Conservation (phyloP, 1,284 basidiomycete species). For the Wallemia ichthyophaga region DNA sequence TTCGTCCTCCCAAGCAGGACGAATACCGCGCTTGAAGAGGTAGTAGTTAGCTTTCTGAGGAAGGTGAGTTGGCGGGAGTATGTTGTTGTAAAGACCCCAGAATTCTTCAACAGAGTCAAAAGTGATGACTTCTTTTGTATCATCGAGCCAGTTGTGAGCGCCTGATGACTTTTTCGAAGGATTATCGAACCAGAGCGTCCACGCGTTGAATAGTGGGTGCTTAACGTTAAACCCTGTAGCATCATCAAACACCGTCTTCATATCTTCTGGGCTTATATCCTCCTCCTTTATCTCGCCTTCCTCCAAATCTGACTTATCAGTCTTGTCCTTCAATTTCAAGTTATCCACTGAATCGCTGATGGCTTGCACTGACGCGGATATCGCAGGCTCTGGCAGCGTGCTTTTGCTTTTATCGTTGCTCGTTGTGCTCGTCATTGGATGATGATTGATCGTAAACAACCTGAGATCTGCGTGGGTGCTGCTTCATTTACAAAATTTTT, state of each 20-base stretch:
- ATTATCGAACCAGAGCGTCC: slow-evolving; percentile 93
- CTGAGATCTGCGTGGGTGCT: slow-evolving; percentile 3
- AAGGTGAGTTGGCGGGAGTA: slow-evolving; percentile 76
- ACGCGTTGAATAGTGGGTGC: slow-evolving; percentile 75
- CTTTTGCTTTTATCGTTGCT: slow-evolving; percentile 5
- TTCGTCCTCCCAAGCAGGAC: slow-evolving; percentile 85
- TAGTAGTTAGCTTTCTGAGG: slow-evolving; percentile 96
- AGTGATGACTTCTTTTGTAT: slow-evolving; percentile 72
- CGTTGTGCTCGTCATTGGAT: slow-evolving; percentile 2
- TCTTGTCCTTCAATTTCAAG: slow-evolving; percentile 12
- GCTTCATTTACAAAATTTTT: slow-evolving; percentile 1
- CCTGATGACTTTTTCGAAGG: slow-evolving; percentile 45
- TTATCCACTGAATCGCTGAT: slow-evolving; percentile 9
- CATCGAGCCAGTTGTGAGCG: slow-evolving; percentile 80
- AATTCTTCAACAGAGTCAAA: slow-evolving; percentile 92
- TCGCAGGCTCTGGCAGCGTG: slow-evolving; percentile 5
- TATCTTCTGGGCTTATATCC: slow-evolving; percentile 42
- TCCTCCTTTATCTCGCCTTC: slow-evolving; percentile 12
- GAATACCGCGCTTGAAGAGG: slow-evolving; percentile 77
- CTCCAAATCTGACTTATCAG: slow-evolving; percentile 6
- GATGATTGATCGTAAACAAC: slow-evolving; percentile 1
- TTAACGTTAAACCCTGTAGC: slow-evolving; percentile 73
- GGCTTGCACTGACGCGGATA: slow-evolving; percentile 8
- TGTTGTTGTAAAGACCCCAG: slow-evolving; percentile 97
- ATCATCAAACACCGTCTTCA: slow-evolving; percentile 69